Evolutionary conservation across 495 filamentous ascomycete genomes (phyloP).

Genomic region (Penicillium mononematosum): DNA sequence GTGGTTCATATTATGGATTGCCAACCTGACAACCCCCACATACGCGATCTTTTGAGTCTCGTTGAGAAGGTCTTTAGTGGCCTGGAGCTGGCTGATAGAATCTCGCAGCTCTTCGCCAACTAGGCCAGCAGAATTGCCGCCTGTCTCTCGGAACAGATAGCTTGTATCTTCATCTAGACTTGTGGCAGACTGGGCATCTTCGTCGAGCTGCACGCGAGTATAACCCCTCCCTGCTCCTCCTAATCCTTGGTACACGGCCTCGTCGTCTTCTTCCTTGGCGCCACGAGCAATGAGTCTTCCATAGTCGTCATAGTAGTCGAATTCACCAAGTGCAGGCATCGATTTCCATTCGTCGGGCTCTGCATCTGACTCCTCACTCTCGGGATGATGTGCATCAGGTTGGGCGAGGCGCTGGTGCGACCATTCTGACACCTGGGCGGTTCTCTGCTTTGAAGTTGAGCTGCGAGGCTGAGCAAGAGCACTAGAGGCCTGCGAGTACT

Average conservation of each 20-base stretch:
- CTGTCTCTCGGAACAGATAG: conserved; percentile 80
- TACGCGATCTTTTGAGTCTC: conserved; percentile 97
- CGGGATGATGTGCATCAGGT: conserved; percentile 46
- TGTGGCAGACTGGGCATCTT: conserved; percentile 88
- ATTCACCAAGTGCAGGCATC: conserved; percentile 90
- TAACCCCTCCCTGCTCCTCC: conserved; percentile 94
- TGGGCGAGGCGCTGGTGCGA: conserved; percentile 82
- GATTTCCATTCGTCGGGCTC: conserved; percentile 76
- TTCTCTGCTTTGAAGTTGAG: conserved; percentile 24
- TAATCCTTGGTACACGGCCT: conserved; percentile 67
- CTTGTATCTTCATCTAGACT: conserved; percentile 97
- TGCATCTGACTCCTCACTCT: conserved; percentile 43
- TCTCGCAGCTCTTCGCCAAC: conserved; percentile 83
- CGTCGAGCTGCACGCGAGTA: conserved; percentile 87
- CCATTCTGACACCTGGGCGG: conserved; percentile 67
- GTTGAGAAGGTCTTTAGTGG: conserved; percentile 92
- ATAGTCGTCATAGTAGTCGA: conserved; percentile 94
- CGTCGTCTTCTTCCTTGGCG: conserved; percentile 66
- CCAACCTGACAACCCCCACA: conserved; percentile 80
- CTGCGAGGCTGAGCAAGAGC: conserved; percentile 15
- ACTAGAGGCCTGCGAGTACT: conserved; percentile 14
- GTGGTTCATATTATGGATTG: conserved; percentile 72
- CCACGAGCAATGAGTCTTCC: conserved; percentile 81
- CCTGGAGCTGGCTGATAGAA: conserved; percentile 83
- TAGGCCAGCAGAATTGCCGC: conserved; percentile 57